Evolutionary conservation across 2,329 filamentous ascomycete species (phyloP).

Genomic region (Ceratocystis diversiconidia): DNA sequence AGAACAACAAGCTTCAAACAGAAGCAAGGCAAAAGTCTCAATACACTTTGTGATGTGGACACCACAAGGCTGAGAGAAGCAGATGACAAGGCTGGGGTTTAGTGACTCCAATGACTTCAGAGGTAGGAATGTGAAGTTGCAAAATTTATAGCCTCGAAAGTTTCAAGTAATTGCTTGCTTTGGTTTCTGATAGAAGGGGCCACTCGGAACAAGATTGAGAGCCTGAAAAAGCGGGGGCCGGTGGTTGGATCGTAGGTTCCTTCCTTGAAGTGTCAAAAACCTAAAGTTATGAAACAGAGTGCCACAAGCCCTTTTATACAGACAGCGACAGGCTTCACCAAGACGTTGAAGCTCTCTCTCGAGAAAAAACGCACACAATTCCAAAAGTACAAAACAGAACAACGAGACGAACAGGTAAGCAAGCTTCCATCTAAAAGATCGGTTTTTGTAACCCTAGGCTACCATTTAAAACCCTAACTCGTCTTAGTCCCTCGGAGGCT

Average conservation of each 20-base stretch:
- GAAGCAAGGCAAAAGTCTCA: not conserved
- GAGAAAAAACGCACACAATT: no score
- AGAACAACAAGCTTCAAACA: slow-evolving; percentile 5
- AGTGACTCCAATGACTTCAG: not conserved
- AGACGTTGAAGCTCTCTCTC: no score
- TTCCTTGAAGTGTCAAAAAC: not conserved
- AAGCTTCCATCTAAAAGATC: no score
- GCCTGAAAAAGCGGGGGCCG: not conserved
- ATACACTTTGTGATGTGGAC: slow-evolving; percentile 2
- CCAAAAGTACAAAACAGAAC: no score
- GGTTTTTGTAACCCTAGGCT: not conserved
- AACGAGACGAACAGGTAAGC: no score
- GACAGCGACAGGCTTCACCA: not conserved
- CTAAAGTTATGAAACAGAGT: not conserved
- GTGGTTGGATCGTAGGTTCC: slow-evolving; percentile 3
- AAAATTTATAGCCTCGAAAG: not conserved
- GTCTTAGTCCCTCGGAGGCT: not conserved
- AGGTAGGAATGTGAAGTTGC: not conserved
- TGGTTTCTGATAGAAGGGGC: not conserved
- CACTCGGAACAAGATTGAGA: not conserved
- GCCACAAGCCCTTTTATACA: not conserved
- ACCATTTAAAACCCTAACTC: not conserved
- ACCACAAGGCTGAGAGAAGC: not conserved
- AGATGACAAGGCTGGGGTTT: not conserved
- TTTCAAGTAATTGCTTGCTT: not conserved